Conservation (phyloP, 177 flowering plant species). For the Telopea speciosissima region DNA sequence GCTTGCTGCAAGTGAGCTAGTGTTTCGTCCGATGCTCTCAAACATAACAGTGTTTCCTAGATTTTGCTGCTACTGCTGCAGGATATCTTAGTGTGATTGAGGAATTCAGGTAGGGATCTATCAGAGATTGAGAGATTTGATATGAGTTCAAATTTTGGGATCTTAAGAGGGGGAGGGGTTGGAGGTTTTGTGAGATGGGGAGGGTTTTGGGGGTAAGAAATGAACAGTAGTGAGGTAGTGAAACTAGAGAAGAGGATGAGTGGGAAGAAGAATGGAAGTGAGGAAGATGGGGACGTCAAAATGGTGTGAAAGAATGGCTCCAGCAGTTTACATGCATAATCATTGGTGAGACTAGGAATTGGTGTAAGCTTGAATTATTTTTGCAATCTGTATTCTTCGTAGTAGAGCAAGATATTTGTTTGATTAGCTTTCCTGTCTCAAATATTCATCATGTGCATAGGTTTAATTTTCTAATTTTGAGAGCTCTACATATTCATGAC, state of each 20-base stretch:
- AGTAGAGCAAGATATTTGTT: not conserved
- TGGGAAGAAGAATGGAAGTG: not conserved
- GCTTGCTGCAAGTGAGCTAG: no score
- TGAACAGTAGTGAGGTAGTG: not conserved
- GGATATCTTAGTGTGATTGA: not conserved
- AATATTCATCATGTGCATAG: not conserved
- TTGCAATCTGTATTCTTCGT: no score
- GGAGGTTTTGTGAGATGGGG: conserved; percentile 1
- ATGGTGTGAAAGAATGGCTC: not conserved
- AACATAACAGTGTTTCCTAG: not conserved
- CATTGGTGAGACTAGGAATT: no score
- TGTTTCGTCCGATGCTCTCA: no score
- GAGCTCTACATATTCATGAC: no score
- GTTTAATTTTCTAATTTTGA: not conserved
- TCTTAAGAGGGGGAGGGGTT: not conserved
- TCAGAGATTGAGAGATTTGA: conserved; percentile 2
- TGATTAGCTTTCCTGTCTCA: conserved; percentile 1
- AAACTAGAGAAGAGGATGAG: not conserved
- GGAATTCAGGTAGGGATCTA: conserved; percentile 5
- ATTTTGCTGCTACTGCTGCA: no score
- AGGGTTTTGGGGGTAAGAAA: conserved; percentile 7
- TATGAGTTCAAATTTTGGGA: not conserved
- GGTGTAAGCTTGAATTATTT: no score
- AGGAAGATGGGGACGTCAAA: conserved; percentile 34
- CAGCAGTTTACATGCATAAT: no score